Evolutionary conservation across 2,329 filamentous ascomycete species (phyloP).

Genomic region (Mycosphaerella sp.): DNA sequence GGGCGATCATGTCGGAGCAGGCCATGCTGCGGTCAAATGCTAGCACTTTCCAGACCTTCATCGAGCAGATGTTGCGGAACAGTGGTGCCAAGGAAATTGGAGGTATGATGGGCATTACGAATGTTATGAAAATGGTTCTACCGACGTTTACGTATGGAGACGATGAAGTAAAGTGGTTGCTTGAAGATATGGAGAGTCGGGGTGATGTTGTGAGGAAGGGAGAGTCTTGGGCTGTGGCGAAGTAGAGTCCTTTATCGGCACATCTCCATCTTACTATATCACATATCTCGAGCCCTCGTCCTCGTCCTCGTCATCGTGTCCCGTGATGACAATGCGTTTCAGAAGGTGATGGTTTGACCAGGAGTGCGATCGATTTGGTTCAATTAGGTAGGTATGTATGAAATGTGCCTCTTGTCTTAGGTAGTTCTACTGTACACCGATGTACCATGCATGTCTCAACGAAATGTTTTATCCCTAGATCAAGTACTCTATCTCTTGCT

Average conservation of each 20-base stretch:
- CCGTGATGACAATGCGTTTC: too few species aligned
- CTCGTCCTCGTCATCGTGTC: too few species aligned
- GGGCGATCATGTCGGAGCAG: constrained; percentile 47
- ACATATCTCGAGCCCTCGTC: too few species aligned
- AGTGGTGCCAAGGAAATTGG: constrained; percentile 49
- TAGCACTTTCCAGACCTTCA: constrained; percentile 82
- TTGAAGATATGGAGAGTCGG: constrained; percentile 68
- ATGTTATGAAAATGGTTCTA: constrained; percentile 93
- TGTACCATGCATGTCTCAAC: too few species aligned
- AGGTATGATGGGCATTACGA: constrained; percentile 78
- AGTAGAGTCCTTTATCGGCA: neutral
- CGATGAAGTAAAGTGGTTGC: constrained; percentile 77
- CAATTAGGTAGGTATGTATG: too few species aligned
- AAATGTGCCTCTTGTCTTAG: too few species aligned
- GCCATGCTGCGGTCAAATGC: constrained; percentile 62
- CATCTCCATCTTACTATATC: too few species aligned
- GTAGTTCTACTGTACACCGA: too few species aligned
- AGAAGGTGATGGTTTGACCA: too few species aligned
- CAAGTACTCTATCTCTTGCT: too few species aligned
- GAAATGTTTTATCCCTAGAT: too few species aligned
- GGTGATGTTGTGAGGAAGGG: constrained; percentile 52
- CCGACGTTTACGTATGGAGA: constrained; percentile 83
- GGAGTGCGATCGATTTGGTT: too few species aligned
- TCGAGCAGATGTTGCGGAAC: constrained; percentile 92
- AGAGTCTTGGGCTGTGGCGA: constrained; percentile 29